Evolutionary conservation across 371 early-diverging fungal genomes (phyloP).

Genomic region (Syncephalastrum monosporum): DNA sequence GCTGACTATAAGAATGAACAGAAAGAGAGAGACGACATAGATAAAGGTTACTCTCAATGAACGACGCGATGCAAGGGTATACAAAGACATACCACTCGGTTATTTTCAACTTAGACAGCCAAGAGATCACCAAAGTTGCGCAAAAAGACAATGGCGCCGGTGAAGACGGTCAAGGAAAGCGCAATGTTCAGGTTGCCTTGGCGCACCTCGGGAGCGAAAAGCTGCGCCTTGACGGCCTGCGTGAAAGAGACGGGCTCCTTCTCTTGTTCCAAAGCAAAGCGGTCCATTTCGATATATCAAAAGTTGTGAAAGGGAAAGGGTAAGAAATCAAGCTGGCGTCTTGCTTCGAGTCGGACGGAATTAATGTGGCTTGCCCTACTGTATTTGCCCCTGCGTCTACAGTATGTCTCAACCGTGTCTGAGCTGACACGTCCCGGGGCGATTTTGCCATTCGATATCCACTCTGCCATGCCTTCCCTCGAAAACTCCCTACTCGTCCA

Average conservation of each 20-base stretch:
- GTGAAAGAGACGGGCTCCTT: constrained; percentile 33
- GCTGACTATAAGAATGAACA: background rate
- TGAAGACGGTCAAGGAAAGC: constrained; percentile 61
- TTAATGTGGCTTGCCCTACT: no score
- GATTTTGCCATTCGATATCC: no score
- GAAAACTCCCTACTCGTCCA: no score
- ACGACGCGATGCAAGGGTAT: constrained; percentile 1
- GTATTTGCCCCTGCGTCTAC: no score
- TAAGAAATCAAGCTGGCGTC: no score
- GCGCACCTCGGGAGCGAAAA: constrained; percentile 54
- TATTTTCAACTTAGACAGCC: constrained; percentile 47
- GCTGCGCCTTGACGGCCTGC: constrained; percentile 45
- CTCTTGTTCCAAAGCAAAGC: constrained; percentile 22
- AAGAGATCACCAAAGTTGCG: constrained; percentile 66
- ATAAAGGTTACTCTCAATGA: background rate
- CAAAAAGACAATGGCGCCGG: constrained; percentile 63
- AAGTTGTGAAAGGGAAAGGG: no score
- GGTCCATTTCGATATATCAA: constrained; percentile 9
- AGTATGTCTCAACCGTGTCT: no score
- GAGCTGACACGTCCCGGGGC: no score
- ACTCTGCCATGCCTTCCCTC: no score
- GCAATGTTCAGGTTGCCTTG: constrained; percentile 62
- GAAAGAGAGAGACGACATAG: no score
- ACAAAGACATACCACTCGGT: background rate
- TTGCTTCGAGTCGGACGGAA: no score